These are phyloP conservation scores for Fusarium foetens DNA, from an alignment of 2,329 filamentous ascomycete genomes.

Conservation along the genomic window DNA sequence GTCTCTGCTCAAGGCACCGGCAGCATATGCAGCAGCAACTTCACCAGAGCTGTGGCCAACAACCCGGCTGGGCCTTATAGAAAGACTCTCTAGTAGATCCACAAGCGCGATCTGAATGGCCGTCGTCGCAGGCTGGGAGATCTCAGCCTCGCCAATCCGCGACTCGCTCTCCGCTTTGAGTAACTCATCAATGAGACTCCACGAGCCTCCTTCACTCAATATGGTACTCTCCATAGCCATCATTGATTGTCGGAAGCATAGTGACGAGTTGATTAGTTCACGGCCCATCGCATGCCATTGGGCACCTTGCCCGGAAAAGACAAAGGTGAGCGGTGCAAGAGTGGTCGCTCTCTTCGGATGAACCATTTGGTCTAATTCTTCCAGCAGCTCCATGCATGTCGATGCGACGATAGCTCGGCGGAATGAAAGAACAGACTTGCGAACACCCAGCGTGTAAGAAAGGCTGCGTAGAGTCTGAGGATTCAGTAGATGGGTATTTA, in stretches of 20 bases:
- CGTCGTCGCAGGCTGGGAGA: constrained; percentile 1
- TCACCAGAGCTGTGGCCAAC: constrained; percentile 10
- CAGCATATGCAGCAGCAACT: constrained; percentile 2
- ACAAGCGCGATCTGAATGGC: constrained; percentile 8
- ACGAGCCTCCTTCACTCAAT: not conserved
- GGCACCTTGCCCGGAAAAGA: constrained; percentile 4
- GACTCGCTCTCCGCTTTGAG: not conserved
- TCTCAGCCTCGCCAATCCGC: not conserved
- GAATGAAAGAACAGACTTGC: not conserved
- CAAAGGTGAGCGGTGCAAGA: not conserved
- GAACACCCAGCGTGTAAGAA: not conserved
- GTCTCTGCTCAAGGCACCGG: not conserved
- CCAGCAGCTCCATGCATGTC: not conserved
- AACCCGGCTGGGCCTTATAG: not conserved
- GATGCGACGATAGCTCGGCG: not conserved
- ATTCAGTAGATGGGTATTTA: not conserved
- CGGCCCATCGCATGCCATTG: constrained; percentile 5
- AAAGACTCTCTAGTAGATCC: not conserved
- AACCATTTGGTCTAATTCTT: not conserved
- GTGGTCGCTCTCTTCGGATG: not conserved
- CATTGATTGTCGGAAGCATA: not conserved
- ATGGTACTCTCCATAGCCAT: not conserved
- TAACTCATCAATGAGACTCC: not conserved
- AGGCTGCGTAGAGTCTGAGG: not conserved
- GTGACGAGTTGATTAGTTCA: not conserved